phyloP scores from a whole-genome alignment of 768 basidiomycete genomes.

The Cystobasidium onofrii region DNA sequence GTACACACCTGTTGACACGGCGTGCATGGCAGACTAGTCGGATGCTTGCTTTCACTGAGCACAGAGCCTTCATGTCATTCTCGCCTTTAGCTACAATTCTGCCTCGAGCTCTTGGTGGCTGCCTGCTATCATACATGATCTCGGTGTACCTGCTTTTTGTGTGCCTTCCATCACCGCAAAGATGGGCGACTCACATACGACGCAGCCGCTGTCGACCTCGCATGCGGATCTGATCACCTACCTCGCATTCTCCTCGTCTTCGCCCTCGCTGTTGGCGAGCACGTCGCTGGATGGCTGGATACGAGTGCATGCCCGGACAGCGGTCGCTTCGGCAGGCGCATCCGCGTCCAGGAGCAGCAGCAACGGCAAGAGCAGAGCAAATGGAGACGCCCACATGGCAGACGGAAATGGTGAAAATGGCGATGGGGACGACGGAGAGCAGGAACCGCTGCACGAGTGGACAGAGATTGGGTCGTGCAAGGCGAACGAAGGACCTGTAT shows the following conservation, averaged over 20 bases:
- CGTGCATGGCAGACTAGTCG: no score
- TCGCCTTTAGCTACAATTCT: no score
- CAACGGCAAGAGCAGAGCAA: slow-evolving; percentile 3
- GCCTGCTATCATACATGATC: no score
- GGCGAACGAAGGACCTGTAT: slow-evolving; percentile 91
- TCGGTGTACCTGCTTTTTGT: no score
- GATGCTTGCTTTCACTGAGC: no score
- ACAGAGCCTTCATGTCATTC: no score
- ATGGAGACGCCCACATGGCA: not conserved
- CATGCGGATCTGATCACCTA: slow-evolving; percentile 38
- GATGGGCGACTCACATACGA: not conserved
- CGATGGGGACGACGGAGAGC: not conserved
- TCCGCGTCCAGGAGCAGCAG: not conserved
- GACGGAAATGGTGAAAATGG: slow-evolving; percentile 7
- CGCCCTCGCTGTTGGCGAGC: slow-evolving; percentile 37
- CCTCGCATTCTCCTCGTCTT: slow-evolving; percentile 36
- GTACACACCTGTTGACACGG: no score
- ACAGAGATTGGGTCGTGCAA: slow-evolving; percentile 43
- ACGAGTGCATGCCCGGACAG: slow-evolving; percentile 31
- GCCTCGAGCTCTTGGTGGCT: no score
- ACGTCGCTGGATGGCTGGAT: slow-evolving; percentile 39
- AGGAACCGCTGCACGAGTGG: slow-evolving; percentile 3
- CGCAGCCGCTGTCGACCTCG: slow-evolving; percentile 19
- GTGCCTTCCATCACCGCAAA: not conserved
- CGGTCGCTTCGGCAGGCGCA: not conserved